A percentile compares a stretch with the other conserved stretches of the same genome.
Evolutionary conservation across 1,284 basidiomycete genomes (phyloP).

Genomic region (Ganoderma meredithae): DNA sequence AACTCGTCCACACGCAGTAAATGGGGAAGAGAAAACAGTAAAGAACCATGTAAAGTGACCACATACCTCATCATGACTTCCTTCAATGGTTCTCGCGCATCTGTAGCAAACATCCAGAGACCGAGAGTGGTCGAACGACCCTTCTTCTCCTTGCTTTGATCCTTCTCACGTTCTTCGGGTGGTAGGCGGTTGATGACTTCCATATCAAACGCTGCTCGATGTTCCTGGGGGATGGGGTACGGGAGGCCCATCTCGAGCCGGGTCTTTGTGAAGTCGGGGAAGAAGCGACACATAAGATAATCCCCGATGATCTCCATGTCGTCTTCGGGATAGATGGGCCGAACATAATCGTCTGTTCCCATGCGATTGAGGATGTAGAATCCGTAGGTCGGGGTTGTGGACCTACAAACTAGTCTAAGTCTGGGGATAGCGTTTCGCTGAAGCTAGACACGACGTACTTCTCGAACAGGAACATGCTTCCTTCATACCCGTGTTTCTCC

Average conservation of each 20-base stretch:
- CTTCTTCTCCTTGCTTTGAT: constrained; percentile 51
- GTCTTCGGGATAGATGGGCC: constrained; percentile 82
- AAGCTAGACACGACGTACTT: constrained; percentile 55
- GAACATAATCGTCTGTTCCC: constrained; percentile 85
- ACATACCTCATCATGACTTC: constrained; percentile 70
- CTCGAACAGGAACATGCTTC: constrained; percentile 89
- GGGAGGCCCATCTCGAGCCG: constrained; percentile 51
- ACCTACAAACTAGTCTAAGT: constrained; percentile 44
- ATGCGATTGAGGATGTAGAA: constrained; percentile 89
- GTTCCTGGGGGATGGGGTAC: constrained; percentile 38
- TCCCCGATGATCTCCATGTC: constrained; percentile 68
- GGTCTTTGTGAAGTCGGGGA: constrained; percentile 68
- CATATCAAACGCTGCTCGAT: constrained; percentile 34
- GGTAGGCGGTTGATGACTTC: constrained; percentile 39
- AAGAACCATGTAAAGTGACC: constrained; percentile 29
- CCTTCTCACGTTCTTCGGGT: constrained; percentile 28
- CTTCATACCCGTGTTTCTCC: constrained; percentile 88
- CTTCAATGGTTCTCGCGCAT: constrained; percentile 73
- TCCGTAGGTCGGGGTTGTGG: constrained; percentile 81
- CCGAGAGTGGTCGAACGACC: constrained; percentile 71
- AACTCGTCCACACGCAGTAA: not conserved
- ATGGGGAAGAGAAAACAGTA: not conserved
- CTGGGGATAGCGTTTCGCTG: constrained; percentile 9
- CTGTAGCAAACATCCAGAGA: constrained; percentile 81
- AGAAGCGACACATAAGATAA: constrained; percentile 81